Evolutionary conservation across 2,329 filamentous ascomycete species (phyloP).

Genomic region (Cordyceps farinosa): DNA sequence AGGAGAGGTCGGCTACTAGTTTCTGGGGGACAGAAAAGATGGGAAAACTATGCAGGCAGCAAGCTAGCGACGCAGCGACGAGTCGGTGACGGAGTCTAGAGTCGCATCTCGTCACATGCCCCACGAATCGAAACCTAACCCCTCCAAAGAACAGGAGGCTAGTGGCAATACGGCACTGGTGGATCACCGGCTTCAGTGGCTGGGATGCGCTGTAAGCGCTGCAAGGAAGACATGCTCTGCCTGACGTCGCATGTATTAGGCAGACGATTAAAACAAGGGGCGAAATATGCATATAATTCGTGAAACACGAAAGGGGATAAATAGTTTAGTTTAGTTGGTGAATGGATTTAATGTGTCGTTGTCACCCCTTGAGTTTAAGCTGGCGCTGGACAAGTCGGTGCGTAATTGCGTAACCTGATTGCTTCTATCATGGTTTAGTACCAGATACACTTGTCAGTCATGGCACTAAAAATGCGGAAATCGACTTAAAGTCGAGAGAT

Average conservation of each 20-base stretch:
- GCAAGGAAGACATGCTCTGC: no score
- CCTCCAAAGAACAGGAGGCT: not conserved
- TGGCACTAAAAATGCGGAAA: no score
- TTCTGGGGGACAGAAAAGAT: not conserved
- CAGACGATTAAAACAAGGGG: not conserved
- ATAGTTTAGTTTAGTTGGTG: no score
- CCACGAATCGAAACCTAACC: constrained; percentile 15
- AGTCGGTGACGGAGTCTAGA: constrained; percentile 16
- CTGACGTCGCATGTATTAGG: not conserved
- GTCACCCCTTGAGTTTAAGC: no score
- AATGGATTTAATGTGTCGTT: no score
- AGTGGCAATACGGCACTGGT: not conserved
- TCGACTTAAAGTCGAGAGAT: no score
- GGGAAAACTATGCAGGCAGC: constrained; percentile 7
- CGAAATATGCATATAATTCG: no score
- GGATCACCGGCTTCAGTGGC: not conserved
- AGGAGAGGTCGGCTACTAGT: not conserved
- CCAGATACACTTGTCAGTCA: no score
- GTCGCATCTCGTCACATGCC: constrained; percentile 17
- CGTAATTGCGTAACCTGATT: no score
- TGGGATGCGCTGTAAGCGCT: not conserved
- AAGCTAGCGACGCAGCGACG: constrained; percentile 4
- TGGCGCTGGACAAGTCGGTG: no score
- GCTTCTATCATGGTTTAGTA: no score
- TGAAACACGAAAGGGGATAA: no score